A percentile compares a stretch with the other conserved stretches of the same genome.
These are phyloP conservation scores for Aspergillus caelatus DNA, from an alignment of 2,329 filamentous ascomycete genomes.

Conservation along the genomic window DNA sequence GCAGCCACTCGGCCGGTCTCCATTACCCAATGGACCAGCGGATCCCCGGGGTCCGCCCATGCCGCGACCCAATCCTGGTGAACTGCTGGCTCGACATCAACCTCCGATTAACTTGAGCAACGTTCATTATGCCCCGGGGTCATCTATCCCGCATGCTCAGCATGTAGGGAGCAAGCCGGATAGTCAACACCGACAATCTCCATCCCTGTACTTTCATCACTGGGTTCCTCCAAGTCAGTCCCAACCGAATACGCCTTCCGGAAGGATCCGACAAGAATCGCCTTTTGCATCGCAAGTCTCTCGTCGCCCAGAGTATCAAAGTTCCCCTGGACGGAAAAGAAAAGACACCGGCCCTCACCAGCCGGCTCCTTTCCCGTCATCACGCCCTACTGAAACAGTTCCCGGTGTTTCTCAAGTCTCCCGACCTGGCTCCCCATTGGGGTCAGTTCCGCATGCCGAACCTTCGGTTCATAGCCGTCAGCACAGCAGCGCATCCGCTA, in stretches of 20 bases:
- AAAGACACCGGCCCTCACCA: slow-evolving; percentile 66
- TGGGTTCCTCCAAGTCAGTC: slow-evolving; percentile 80
- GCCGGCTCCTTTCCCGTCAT: slow-evolving; percentile 54
- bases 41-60: slow-evolving; percentile 18
- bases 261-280: slow-evolving; percentile 64
- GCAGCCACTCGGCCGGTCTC: slow-evolving; percentile 16
- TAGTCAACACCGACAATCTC: slow-evolving; percentile 62
- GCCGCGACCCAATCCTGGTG: slow-evolving; percentile 44
- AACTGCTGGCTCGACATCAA: slow-evolving; percentile 43
- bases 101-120: slow-evolving; percentile 31
- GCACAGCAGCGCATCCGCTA: slow-evolving; percentile 12
- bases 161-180: slow-evolving; percentile 57
- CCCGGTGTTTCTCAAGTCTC: slow-evolving; percentile 7
- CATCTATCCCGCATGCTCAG: slow-evolving; percentile 53
- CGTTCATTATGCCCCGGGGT: slow-evolving; percentile 32
- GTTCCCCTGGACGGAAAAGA: slow-evolving; percentile 77
- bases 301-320: slow-evolving; percentile 64
- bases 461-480: slow-evolving; percentile 10
- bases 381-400: slow-evolving; percentile 46
- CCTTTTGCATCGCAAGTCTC: slow-evolving; percentile 48
- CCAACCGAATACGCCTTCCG: slow-evolving; percentile 73
- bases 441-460: slow-evolving; percentile 15
- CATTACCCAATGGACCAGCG: slow-evolving; percentile 21
- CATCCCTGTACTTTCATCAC: slow-evolving; percentile 86
- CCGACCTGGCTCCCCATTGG: slow-evolving; percentile 34